Evolutionary conservation across 1,284 basidiomycete species (phyloP), one percentile per base, ranked within the genome.

Genomic region (Prillingera fragicola): DNA sequence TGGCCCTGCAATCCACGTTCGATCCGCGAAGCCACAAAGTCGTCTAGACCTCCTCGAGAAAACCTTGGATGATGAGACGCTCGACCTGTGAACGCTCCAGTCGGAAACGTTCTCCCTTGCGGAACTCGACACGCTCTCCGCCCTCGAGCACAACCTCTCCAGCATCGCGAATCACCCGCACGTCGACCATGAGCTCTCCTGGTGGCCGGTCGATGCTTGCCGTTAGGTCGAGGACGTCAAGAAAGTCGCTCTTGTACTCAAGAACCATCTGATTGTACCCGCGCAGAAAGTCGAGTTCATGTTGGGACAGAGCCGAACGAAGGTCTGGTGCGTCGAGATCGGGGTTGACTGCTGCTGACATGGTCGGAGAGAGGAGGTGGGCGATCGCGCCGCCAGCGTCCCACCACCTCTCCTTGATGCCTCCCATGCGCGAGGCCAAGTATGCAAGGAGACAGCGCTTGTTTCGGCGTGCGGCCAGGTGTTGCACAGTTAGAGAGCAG

Each of bases 381-480:
- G 87, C 84, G 2, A 95, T 73, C 2, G 87, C 84, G n/a, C 87
- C 91, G n/a, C 89, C 90, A 12, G 81, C 80, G n/a, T 80, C 74
- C 91, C 92, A 96, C 71, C 88, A 94, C 71, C 87, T 77, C 59
- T 85, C 82, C 55, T 83, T 80, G 43, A 97, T 79, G 45, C 82
- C 81, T 59, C 88, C 84, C 32, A 89, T 71, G 24, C 94, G 80
- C 65, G 87, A 84, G 23, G 80, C 74, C 65, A 96, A 87, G 72
- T 97, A 98, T 1, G 89, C 89, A 27, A 96, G 79, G 7, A 97
- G 77, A 64, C 88, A 90, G 13, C 94, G 84, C 68, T 95, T 94
- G 76, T 96, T 95, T 54, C 90, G 80, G 34, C 83, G 77, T 50
- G 92, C 84, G 21, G 87, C 81, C 8, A 91, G 84, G 67, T 95